Evolutionary conservation across 140 eudicot species (phyloP), one percentile per base, ranked within the genome.

Genomic region (Anethum foeniculum): DNA sequence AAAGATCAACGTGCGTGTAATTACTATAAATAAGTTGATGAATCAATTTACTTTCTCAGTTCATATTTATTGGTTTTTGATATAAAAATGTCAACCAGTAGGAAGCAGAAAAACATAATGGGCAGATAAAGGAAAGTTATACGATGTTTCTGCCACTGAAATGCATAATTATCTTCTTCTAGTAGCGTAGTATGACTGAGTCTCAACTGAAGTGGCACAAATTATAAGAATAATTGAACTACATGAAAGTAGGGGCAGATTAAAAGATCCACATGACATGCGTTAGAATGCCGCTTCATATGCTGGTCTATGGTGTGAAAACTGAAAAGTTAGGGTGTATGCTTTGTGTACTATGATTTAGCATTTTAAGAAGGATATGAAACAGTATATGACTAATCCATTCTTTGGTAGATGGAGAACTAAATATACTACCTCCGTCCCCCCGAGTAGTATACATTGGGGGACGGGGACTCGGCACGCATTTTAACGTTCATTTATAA

Each of bases 231-330:
- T 34, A 69, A 18, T 25, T 32, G 34, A 69, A 5, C 16, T 16
- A 16, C 75, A 34, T 69, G 23, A 38, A n/a, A 6, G 25, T 69
- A 25, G 27, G 2, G 25, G 46, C 41, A 67, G 21, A 32, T 68
- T 68, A 23, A 68, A 68, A 68, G 75, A 68, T 68, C n/a, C 75
- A 36, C 23, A 36, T 28, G 46, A 36, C 75, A 68, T 68, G 75
- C 10, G 25, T 32, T n/a, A 23, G 5, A 7, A 30, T 60, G 27
- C 16, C 32, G 10, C 68, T 60, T 60, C 9, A 60, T 60, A 60
- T n/a, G 14, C 27, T 3, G 13, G 30, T 14, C 13, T 60, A 60
- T 9, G 6, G 68, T 60, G 68, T 60, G 30, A 60, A 60, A 8
- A 60, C 5, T 25, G 13, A 60, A 21, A n/a, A 54, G 15, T 8